A percentile compares a stretch with the other conserved stretches of the same genome.
These are phyloP conservation scores for Nakazawaea ernobii DNA, from an alignment of 805 yeast genomes.

Conservation along the genomic window DNA sequence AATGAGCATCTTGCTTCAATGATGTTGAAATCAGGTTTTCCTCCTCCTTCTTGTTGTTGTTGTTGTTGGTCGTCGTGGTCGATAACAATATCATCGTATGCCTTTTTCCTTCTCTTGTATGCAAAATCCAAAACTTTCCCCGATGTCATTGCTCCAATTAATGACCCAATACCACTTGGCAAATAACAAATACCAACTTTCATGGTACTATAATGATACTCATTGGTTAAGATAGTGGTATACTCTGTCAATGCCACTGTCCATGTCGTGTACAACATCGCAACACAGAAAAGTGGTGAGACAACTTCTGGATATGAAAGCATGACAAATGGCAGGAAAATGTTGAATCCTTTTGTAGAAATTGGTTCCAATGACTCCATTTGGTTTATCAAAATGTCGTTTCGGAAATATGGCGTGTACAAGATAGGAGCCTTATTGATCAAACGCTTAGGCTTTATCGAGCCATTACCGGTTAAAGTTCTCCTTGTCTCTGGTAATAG, in stretches of 20 bases:
- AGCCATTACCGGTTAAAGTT: conserved; percentile 30
- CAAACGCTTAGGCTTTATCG: conserved; percentile 5
- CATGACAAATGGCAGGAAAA: conserved; percentile 36
- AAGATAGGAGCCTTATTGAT: conserved; percentile 10
- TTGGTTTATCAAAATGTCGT: background rate
- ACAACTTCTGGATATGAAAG: conserved; percentile 37
- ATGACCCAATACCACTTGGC: conserved; percentile 70
- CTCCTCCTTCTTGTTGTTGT: too few species aligned
- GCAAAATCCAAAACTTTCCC: conserved; percentile 54
- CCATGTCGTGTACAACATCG: conserved; percentile 65
- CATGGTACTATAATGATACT: conserved; percentile 46
- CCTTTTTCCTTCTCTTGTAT: conserved; percentile 32
- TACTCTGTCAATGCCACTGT: conserved; percentile 62
- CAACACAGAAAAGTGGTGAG: conserved; percentile 47
- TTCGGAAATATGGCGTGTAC: background rate
- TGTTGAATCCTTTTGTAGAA: conserved; percentile 18
- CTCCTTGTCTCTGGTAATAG: conserved; percentile 35
- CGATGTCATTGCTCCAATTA: conserved; percentile 50
- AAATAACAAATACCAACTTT: conserved; percentile 70
- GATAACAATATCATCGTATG: conserved; percentile 25
- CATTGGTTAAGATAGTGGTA: conserved; percentile 43
- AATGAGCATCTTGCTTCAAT: conserved; percentile 44
- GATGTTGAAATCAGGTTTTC: conserved; percentile 39
- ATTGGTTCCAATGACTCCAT: conserved; percentile 20
- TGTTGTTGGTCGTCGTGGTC: too few species aligned